Evolutionary conservation across 345 rosid genomes (phyloP), one percentile per base, ranked within the genome.

Genomic region (Bruguiera parviflora): DNA sequence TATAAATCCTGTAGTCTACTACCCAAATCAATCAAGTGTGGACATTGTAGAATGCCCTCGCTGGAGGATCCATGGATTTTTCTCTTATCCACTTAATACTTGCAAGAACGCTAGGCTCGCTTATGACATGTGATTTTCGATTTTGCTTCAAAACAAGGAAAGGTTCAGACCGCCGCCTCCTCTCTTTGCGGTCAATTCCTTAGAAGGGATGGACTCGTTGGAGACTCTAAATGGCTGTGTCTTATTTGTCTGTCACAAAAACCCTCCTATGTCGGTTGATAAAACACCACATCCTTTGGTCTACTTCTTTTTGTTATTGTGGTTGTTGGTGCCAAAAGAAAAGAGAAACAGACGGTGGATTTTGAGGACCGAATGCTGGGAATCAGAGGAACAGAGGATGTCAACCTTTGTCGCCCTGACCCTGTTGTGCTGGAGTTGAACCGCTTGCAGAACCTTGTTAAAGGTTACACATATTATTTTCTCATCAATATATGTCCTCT

Each of bases 341-440:
- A 52, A 53, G 3, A 51, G 46, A 37, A 59, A 59, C 52, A 49
- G 59, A 80, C 84, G 90, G 79, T 74, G 79, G 80, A 79, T 71
- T 77, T 64, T 16, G 82, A 72, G 43, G 85, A 80, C 71, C 69
- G 73, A 0, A 63, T 79, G 25, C 29, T 53, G 65, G 78, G 57
- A 58, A 85, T 78, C 69, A 84, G 58, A 27, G 66, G 25, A 58
- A 10, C 39, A 35, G 86, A 77, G 55, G 78, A 78, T 46, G 71
- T 71, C 64, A 65, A 61, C 49, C 68, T 81, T 75, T 60, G 72
- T 69, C 84, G 71, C 9, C 75, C 85, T 72, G 82, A 84, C 75
- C 99, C 94, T 79, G 70, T 87, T 71, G 88, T 85, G n/a, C 67
- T 85, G 49, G 88, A 95, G 77, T 86, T 83, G 73, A 79, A 87